Evolutionary conservation across 2,329 filamentous ascomycete species (phyloP).

Genomic region (Bipolaris oryzae): DNA sequence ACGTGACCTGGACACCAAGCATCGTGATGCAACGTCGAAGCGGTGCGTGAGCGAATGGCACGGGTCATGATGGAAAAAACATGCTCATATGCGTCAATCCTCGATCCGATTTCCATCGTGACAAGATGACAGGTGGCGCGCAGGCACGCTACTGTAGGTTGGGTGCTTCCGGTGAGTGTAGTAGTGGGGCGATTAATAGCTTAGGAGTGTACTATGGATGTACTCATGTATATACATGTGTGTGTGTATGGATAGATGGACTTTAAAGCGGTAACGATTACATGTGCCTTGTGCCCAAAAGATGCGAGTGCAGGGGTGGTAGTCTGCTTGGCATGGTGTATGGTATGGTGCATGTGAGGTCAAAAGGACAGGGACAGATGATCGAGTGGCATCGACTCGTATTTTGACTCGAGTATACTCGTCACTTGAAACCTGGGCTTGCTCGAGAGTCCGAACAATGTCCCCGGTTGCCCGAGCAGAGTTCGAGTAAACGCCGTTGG

Average conservation of each 20-base stretch:
- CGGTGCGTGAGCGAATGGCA: background rate
- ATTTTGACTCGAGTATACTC: background rate
- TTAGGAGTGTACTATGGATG: background rate
- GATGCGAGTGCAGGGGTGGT: constrained; percentile 2
- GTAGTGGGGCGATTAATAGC: background rate
- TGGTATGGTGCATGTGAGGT: background rate
- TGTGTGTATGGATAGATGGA: background rate
- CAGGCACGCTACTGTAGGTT: background rate
- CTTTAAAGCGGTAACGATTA: background rate
- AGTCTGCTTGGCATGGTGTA: background rate
- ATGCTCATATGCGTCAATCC: background rate
- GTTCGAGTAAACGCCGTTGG: constrained; percentile 27
- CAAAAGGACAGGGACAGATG: background rate
- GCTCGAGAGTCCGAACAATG: constrained; percentile 22
- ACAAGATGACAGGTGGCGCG: background rate
- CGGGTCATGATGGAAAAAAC: background rate
- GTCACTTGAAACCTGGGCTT: constrained; percentile 1
- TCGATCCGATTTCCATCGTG: too few relatives aligned
- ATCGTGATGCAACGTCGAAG: background rate
- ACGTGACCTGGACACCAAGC: background rate
- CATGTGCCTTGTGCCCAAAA: background rate
- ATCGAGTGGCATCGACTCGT: too few relatives aligned
- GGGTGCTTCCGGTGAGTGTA: background rate
- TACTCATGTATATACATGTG: background rate
- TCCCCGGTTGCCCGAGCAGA: constrained; percentile 28